Base-by-base conservation (phyloP, 345 rosid genomes). In the Eucalyptus shirleyi region DNA sequence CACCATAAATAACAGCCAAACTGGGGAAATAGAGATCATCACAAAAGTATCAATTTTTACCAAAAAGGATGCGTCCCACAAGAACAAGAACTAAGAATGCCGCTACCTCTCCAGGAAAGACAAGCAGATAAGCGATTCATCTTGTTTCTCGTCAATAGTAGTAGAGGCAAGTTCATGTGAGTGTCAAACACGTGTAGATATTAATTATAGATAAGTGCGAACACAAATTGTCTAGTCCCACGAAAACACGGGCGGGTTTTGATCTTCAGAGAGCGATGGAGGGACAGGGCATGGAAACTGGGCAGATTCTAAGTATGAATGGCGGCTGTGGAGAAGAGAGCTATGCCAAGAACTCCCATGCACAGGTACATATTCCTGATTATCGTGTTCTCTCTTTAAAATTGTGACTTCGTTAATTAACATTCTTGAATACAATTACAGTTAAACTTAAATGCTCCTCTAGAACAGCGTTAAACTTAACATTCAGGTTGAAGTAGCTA, bases 301-400 rank as follows among this genome's bases (percentile, higher is more conserved):
- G 80, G 65, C 86, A 86, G 69, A 69, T 90, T 9, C 85, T 90
- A 6, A 87, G 69, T 12, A 93, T 92, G 93, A 92, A 90, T 67
- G 92, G 91, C 17, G 94, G 93, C 12, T 18, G 77, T 8, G 92
- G 92, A 28, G 94, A 93, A 47, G 89, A 89, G 28, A 93, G 93
- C 93, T 93, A 93, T 85, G 93, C 92, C 87, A 21, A 67, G 59
- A 93, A 92, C 92, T 91, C 92, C 7, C 87, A 92, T 51, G 3
- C 3, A 40, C 92, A 91, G 94, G 93, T 91, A 32, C 34, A 28
- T 32, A 23, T 85, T 56, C 88, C 55, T 49, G 34, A 28, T 50
- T 47, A 17, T 8, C 24, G 11, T 32, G 42, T 14, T 12, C 12
- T 56, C 53, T 15, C 51, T 47, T 62, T 56, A 16, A 9, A 34